Evolutionary conservation across 495 filamentous ascomycete species (phyloP).

Genomic region (Podospora pseudopauciseta): DNA sequence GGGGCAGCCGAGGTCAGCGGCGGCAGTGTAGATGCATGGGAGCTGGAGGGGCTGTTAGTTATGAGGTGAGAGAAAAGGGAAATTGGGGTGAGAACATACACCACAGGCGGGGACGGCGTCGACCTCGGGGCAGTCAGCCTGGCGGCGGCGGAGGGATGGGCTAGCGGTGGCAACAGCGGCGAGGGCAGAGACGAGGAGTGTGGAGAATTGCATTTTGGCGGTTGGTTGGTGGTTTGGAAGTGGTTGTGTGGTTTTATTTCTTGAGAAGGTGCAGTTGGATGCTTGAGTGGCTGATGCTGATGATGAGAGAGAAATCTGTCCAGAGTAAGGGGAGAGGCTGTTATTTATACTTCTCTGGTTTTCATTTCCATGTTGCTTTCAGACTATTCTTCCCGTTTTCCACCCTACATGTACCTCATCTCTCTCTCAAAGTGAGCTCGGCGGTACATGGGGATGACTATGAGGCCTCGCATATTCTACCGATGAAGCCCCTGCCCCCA

Average conservation of each 20-base stretch:
- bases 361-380: background rate
- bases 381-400: background rate
- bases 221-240: background rate
- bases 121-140: conserved; percentile 12
- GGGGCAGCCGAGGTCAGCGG: conserved; percentile 4
- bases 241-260: background rate
- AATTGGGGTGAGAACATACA: background rate
- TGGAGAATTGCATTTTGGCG: conserved; percentile 16
- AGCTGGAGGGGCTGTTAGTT: background rate
- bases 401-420: background rate
- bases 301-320: background rate
- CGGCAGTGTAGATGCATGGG: conserved; percentile 9
- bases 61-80: background rate
- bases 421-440: background rate
- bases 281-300: conserved; percentile 1
- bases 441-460: background rate
- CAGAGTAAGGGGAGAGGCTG: background rate
- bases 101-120: conserved; percentile 12
- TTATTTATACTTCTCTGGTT: conserved; percentile 9
- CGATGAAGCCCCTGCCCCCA: background rate
- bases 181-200: conserved; percentile 10
- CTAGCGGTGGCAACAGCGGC: conserved; percentile 12
- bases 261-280: background rate
- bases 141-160: conserved; percentile 8
- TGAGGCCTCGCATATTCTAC: background rate